These are phyloP conservation scores for Acanthamoeba royreba DNA, from an alignment of 208 protist genomes.

Conservation along the genomic window DNA sequence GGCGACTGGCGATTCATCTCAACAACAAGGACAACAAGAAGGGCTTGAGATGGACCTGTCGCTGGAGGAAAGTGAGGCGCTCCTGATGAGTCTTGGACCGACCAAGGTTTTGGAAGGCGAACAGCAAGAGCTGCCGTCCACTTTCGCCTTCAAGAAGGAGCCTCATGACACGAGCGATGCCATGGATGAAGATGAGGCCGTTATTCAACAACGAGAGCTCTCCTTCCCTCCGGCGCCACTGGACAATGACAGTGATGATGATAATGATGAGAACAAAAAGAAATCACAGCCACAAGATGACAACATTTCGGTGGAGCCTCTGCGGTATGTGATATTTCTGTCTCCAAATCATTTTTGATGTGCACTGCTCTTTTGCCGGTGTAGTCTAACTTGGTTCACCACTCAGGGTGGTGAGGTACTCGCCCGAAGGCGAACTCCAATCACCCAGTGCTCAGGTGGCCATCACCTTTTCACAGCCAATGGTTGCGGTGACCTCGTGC, in stretches of 20 bases:
- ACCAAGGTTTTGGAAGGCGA: not conserved
- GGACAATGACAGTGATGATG: not conserved
- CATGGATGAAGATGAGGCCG: not conserved
- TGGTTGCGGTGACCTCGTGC: not conserved
- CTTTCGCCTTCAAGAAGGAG: not conserved
- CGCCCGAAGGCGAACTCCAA: not conserved
- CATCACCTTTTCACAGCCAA: not conserved
- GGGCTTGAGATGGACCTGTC: not conserved
- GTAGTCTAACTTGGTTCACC: not conserved
- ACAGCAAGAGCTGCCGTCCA: not conserved
- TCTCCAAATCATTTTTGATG: no score
- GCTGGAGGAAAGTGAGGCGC: not conserved
- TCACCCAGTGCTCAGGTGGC: not conserved
- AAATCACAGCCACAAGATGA: no score
- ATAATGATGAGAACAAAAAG: not conserved
- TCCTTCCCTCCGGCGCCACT: not conserved
- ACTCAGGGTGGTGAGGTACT: not conserved
- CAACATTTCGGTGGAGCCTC: not conserved
- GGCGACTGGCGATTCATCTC: not conserved
- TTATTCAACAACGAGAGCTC: not conserved
- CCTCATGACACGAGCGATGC: no score
- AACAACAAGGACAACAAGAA: not conserved
- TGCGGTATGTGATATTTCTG: not conserved
- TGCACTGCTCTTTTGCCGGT: no score
- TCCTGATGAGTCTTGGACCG: not conserved